Percentiles rank a stretch among this genome's conserved stretches.
phyloP scores from a whole-genome alignment of 2,329 filamentous ascomycete genomes.

The Diplodia sapinea region DNA sequence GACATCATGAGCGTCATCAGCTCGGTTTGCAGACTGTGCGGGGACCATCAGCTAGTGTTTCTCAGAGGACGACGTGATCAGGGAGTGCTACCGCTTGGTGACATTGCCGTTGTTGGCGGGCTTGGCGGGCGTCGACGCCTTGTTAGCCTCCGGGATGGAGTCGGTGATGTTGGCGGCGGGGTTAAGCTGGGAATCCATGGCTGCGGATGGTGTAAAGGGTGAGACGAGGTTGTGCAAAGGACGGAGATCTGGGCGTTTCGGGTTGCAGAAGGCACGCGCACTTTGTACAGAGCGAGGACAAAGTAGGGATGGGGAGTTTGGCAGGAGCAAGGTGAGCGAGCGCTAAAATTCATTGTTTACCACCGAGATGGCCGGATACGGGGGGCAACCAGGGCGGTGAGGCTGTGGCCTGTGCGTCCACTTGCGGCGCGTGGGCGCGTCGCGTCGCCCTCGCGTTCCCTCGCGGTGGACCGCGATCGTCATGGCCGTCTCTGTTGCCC shows the following conservation, averaged over 20 bases:
- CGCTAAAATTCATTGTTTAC: conserved; percentile 27
- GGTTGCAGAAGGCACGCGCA: conserved; percentile 10
- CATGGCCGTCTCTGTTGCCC: conserved; percentile 1
- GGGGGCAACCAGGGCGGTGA: conserved; percentile 21
- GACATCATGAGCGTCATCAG: conserved; percentile 99
- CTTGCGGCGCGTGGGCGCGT: conserved; percentile 5
- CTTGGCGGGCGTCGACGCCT: conserved; percentile 37
- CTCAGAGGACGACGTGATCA: neutral
- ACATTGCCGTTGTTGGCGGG: conserved; percentile 51
- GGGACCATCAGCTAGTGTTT: conserved; percentile 26
- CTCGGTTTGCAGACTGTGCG: conserved; percentile 84
- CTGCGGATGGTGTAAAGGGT: neutral
- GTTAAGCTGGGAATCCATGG: conserved; percentile 30
- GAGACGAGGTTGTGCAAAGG: conserved; percentile 11
- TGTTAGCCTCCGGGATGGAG: conserved; percentile 39
- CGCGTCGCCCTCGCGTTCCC: neutral
- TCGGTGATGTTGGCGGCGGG: conserved; percentile 36
- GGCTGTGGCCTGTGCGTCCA: neutral
- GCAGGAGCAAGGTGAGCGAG: conserved; percentile 12
- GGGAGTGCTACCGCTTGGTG: conserved; percentile 52
- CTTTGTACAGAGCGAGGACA: conserved; percentile 16
- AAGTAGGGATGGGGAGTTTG: conserved; percentile 7
- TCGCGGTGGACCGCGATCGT: neutral
- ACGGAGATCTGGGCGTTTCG: neutral
- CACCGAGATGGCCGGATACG: conserved; percentile 10